Percentiles rank a stretch among this genome's conserved stretches.
phyloP scores from a whole-genome alignment of 148 eudicot genomes.

The Vaccinium macrocarpon region DNA sequence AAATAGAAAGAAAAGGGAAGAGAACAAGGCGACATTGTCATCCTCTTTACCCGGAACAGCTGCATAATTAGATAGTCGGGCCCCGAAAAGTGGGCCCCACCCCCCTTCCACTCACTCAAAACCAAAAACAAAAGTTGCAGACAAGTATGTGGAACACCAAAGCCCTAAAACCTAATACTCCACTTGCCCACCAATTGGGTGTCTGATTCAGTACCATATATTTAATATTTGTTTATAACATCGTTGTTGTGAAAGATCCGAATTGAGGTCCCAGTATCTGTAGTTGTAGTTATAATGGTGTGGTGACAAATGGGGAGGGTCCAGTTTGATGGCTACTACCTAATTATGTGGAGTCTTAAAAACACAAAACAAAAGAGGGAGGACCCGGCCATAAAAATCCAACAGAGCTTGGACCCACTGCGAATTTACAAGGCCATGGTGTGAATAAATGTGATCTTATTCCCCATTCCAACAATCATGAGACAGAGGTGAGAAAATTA shows the following conservation, averaged over 20 bases:
- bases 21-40: no score
- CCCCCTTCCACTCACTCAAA: not conserved
- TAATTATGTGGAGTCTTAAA: not conserved
- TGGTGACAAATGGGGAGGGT: not conserved
- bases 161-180: not conserved
- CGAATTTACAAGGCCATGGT: not conserved
- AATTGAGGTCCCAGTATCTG: conserved; percentile 5
- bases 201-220: conserved; percentile 25
- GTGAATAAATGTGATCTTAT: not conserved
- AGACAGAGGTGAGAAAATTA: not conserved
- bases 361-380: not conserved
- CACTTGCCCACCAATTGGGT: conserved; percentile 26
- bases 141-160: conserved; percentile 13
- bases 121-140: conserved; percentile 2
- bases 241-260: conserved; percentile 8
- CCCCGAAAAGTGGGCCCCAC: not conserved
- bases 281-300: not conserved
- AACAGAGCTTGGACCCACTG: conserved; percentile 12
- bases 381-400: conserved; percentile 3
- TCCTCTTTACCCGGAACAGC: not conserved
- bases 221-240: not conserved
- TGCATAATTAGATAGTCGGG: conserved; percentile 6
- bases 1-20: no score
- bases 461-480: not conserved
- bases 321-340: not conserved